These are phyloP conservation scores for Globisporangium radiosum DNA, from an alignment of 352 stramenopile species.

Conservation along the genomic window DNA sequence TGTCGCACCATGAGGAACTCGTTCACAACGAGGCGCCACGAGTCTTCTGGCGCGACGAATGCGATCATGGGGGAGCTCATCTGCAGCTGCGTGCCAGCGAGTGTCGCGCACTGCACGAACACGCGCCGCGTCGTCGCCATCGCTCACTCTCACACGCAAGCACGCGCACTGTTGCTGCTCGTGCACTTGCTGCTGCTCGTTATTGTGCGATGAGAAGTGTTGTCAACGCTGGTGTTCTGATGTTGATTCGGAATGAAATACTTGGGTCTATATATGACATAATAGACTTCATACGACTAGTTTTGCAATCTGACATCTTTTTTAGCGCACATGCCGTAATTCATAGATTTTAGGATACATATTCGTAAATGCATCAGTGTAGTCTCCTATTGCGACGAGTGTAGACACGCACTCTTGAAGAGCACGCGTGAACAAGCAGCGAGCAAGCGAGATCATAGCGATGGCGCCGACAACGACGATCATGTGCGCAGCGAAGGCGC, in stretches of 20 bases:
- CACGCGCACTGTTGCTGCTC: too few relatives aligned
- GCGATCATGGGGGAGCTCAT: slow-evolving; percentile 47
- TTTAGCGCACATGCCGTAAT: too few relatives aligned
- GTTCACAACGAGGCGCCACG: slow-evolving; percentile 61
- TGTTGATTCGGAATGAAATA: too few relatives aligned
- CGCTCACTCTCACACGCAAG: not conserved
- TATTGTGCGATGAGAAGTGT: not conserved
- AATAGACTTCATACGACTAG: too few relatives aligned
- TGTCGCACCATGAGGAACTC: slow-evolving; percentile 69
- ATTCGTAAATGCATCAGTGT: too few relatives aligned
- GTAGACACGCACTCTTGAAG: too few relatives aligned
- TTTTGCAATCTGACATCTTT: too few relatives aligned
- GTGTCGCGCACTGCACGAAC: slow-evolving; percentile 58
- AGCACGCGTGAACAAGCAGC: too few relatives aligned
- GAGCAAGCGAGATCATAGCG: not conserved
- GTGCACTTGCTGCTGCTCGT: not conserved
- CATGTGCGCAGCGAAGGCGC: not conserved
- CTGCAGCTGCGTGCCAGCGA: slow-evolving; percentile 21
- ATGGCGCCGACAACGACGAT: not conserved
- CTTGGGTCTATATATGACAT: too few relatives aligned
- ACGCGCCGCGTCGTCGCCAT: slow-evolving; percentile 55
- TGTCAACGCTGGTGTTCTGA: too few relatives aligned
- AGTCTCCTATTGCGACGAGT: too few relatives aligned
- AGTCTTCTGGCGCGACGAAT: slow-evolving; percentile 51
- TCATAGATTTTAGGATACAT: too few relatives aligned